Evolutionary conservation across 305 asterid species (phyloP).

Genomic region (Fraxinus angustifolia): DNA sequence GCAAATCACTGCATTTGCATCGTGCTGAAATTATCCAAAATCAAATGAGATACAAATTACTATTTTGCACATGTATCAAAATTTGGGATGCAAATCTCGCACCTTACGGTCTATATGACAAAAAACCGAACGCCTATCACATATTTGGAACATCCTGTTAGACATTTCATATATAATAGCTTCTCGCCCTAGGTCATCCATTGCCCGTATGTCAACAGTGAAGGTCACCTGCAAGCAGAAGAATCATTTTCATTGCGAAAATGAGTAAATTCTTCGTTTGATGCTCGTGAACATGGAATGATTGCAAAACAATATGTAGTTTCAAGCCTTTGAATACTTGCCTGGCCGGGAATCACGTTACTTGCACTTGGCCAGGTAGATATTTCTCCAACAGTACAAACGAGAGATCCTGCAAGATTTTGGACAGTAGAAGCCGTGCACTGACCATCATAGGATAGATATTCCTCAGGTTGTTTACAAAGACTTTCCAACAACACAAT

Average conservation of each 20-base stretch:
- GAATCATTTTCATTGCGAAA: constrained; percentile 1
- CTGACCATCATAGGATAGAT: constrained; percentile 64
- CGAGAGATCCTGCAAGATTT: constrained; percentile 85
- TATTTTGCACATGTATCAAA: constrained; percentile 1
- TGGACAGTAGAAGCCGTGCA: constrained; percentile 55
- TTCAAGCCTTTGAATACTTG: constrained; percentile 32
- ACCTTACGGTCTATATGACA: constrained; percentile 86
- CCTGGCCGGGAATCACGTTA: constrained; percentile 97
- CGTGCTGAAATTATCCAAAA: constrained; percentile 55
- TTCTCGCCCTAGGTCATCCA: constrained; percentile 88
- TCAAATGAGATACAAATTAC: constrained; percentile 24
- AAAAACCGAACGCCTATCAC: constrained; percentile 72
- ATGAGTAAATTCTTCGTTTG: not conserved
- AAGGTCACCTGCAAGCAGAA: constrained; percentile 64
- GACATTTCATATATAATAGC: constrained; percentile 75
- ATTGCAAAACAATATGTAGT: not conserved
- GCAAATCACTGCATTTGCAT: constrained; percentile 79
- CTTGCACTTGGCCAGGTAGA: constrained; percentile 98
- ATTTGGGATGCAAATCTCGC: constrained; percentile 19
- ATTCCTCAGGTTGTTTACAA: constrained; percentile 79
- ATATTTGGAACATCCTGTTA: constrained; percentile 57
- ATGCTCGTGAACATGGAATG: not conserved
- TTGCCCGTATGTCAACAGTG: constrained; percentile 86
- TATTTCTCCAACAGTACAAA: constrained; percentile 96
- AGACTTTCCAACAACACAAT: constrained; percentile 75